A percentile compares a stretch with the other conserved stretches of the same genome.
Evolutionary conservation across 139 green algal genomes (phyloP).

Genomic region (Deuterostichococcus epilithicus): DNA sequence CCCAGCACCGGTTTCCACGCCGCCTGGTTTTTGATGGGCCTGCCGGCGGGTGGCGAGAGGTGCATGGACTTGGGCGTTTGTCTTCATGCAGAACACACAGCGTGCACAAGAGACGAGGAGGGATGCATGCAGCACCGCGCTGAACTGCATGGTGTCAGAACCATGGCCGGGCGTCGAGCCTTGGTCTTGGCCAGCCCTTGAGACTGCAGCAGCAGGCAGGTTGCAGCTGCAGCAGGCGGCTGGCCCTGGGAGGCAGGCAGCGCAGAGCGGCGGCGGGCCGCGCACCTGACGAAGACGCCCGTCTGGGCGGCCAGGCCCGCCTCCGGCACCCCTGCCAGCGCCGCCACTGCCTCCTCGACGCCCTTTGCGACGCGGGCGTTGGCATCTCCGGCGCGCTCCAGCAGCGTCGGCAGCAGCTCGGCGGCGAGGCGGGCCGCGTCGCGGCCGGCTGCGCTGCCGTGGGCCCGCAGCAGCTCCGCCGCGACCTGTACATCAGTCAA

Average conservation of each 20-base stretch:
- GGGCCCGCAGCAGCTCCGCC: background rate
- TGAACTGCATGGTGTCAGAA: no score
- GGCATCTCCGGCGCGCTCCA: slow-evolving; percentile 72
- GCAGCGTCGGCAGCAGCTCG: slow-evolving; percentile 59
- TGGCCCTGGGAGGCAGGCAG: no score
- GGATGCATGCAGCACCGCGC: no score
- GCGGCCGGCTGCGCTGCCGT: background rate
- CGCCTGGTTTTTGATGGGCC: slow-evolving; percentile 62
- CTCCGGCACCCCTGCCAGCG: slow-evolving; percentile 39
- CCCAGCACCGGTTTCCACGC: slow-evolving; percentile 67
- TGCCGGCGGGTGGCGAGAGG: background rate
- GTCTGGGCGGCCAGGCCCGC: slow-evolving; percentile 32
- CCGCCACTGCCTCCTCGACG: slow-evolving; percentile 39
- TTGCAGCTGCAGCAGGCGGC: no score
- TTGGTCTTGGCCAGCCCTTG: no score
- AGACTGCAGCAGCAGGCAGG: no score
- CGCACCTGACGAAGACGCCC: slow-evolving; percentile 28
- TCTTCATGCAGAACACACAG: no score
- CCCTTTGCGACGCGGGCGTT: slow-evolving; percentile 49
- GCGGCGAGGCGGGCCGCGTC: slow-evolving; percentile 20
- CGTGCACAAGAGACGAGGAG: no score
- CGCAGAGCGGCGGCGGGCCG: no score
- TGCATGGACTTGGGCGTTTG: no score
- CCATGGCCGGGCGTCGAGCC: no score
- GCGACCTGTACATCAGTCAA: no score